phyloP scores from a whole-genome alignment of 75 land plant genomes.

The Adiantum capillusveneris region DNA sequence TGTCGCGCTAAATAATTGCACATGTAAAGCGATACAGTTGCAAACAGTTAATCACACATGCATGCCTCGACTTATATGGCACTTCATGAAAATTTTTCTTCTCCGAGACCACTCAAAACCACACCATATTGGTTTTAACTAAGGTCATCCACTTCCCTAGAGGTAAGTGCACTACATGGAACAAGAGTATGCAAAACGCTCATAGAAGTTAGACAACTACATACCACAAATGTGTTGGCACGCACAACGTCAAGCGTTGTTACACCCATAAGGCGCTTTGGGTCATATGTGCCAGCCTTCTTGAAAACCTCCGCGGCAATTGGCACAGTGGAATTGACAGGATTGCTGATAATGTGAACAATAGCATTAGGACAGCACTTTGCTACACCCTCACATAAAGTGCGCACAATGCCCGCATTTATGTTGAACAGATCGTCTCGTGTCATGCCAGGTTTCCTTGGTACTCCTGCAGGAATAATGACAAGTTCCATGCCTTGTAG shows the following conservation, averaged over 20 bases:
- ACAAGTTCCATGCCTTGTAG: slow-evolving; percentile 93
- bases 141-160: too few relatives aligned
- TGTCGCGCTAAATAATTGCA: too few relatives aligned
- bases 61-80: too few relatives aligned
- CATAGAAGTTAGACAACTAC: too few relatives aligned
- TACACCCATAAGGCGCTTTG: slow-evolving; percentile 83
- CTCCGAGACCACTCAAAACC: too few relatives aligned
- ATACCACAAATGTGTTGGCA: slow-evolving; percentile 99
- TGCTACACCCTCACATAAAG: slow-evolving; percentile 82
- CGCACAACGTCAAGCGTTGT: slow-evolving; percentile 97
- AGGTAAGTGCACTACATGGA: too few relatives aligned
- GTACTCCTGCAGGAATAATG: slow-evolving; percentile 95
- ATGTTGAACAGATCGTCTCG: slow-evolving; percentile 96
- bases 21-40: too few relatives aligned
- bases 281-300: slow-evolving; percentile 84
- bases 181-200: too few relatives aligned
- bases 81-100: too few relatives aligned
- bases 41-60: too few relatives aligned
- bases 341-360: slow-evolving; percentile 92
- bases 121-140: too few relatives aligned
- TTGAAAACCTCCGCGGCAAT: slow-evolving; percentile 98
- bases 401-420: slow-evolving; percentile 96
- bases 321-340: slow-evolving; percentile 97
- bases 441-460: slow-evolving; percentile 98
- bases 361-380: slow-evolving; percentile 80